phyloP scores from a whole-genome alignment of 2,329 filamentous ascomycete genomes.

The Colletotrichum salicis region DNA sequence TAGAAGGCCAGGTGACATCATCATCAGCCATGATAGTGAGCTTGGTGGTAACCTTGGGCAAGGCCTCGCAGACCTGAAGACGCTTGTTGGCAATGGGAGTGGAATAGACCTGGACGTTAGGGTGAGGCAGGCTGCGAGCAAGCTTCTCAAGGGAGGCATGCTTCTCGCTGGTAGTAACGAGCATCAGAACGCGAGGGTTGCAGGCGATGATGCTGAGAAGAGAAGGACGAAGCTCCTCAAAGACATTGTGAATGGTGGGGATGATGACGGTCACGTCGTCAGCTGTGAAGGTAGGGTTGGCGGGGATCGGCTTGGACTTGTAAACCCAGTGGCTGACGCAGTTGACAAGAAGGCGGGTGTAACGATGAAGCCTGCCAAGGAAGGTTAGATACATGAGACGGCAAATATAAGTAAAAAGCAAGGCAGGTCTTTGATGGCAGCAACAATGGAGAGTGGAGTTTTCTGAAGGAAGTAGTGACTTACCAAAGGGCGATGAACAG shows the following conservation, averaged over 20 bases:
- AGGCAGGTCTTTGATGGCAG: not conserved
- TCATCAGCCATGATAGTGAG: constrained; percentile 96
- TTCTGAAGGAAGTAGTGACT: constrained; percentile 39
- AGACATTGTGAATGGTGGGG: constrained; percentile 88
- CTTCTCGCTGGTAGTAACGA: constrained; percentile 89
- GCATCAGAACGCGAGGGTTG: constrained; percentile 76
- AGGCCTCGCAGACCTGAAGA: constrained; percentile 89
- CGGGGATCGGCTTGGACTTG: constrained; percentile 83
- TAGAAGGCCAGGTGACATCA: constrained; percentile 91
- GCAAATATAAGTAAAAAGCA: not conserved
- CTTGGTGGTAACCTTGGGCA: constrained; percentile 82
- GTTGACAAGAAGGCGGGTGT: constrained; percentile 86
- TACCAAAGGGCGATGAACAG: constrained; percentile 54
- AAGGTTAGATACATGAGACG: constrained; percentile 36
- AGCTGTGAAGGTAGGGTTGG: constrained; percentile 80
- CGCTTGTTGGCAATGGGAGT: constrained; percentile 94
- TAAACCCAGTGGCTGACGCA: constrained; percentile 87
- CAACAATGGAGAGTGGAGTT: not conserved
- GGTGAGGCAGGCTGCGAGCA: constrained; percentile 67
- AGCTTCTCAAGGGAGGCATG: constrained; percentile 74
- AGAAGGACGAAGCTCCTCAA: constrained; percentile 84
- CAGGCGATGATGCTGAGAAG: constrained; percentile 80
- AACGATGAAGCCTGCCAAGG: constrained; percentile 79
- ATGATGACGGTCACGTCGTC: constrained; percentile 94
- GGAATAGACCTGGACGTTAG: constrained; percentile 77